These are phyloP conservation scores for Xylaria sp. DNA, from an alignment of 2,329 filamentous ascomycete species.

Conservation along the genomic window DNA sequence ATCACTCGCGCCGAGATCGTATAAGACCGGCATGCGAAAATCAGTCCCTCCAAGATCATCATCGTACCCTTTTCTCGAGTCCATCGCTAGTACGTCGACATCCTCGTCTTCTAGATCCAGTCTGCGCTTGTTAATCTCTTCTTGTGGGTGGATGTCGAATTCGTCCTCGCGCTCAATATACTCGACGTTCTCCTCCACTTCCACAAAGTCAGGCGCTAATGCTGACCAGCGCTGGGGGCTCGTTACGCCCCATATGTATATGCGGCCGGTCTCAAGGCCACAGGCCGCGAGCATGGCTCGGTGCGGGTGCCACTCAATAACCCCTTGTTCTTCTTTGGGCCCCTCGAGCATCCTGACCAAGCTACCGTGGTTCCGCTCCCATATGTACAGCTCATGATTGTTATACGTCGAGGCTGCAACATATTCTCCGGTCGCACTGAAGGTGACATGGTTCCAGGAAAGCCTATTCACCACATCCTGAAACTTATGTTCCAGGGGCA, in stretches of 20 bases:
- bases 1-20: conserved; percentile 92
- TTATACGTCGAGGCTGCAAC: conserved; percentile 97
- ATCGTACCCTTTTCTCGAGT: conserved; percentile 71
- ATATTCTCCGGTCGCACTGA: conserved; percentile 93
- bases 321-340: conserved; percentile 93
- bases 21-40: conserved; percentile 94
- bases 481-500: conserved; percentile 97
- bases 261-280: conserved; percentile 89
- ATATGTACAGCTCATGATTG: conserved; percentile 98
- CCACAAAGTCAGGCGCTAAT: conserved; percentile 93
- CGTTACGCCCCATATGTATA: conserved; percentile 96
- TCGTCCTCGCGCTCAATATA: conserved; percentile 97
- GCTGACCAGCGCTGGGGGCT: conserved; percentile 98
- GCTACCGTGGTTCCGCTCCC: conserved; percentile 93
- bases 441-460: conserved; percentile 97
- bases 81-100: conserved; percentile 86
- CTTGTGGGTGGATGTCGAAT: conserved; percentile 95
- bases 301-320: conserved; percentile 96
- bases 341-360: conserved; percentile 97
- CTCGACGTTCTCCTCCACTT: conserved; percentile 98
- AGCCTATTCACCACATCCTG: conserved; percentile 96
- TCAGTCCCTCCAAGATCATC: conserved; percentile 66
- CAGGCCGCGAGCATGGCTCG: conserved; percentile 89
- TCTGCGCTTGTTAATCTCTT: conserved; percentile 91
- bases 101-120: conserved; percentile 93